A percentile compares a stretch with the other conserved stretches of the same genome.
These are phyloP conservation scores for Scutellaria barbata DNA, from an alignment of 257 asterid species.

Conservation along the genomic window DNA sequence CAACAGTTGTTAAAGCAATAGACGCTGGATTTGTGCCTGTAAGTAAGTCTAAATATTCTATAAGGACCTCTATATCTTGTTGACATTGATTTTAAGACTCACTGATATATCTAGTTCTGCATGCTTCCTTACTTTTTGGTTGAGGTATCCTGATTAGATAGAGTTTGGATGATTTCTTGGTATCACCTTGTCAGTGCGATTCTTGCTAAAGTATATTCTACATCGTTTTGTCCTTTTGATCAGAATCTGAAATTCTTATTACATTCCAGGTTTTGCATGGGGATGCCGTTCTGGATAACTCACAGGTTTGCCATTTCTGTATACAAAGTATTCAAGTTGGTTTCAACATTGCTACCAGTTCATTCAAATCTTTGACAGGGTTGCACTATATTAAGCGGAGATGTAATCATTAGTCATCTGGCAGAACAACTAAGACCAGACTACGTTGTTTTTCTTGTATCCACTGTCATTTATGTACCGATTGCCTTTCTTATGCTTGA, in stretches of 20 bases:
- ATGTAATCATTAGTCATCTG: conserved; percentile 81
- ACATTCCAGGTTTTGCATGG: conserved; percentile 85
- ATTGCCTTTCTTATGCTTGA: conserved; percentile 20
- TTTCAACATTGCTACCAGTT: conserved; percentile 18
- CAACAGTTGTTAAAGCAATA: conserved; percentile 61
- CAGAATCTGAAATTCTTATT: conserved; percentile 29
- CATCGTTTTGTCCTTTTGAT: conserved; percentile 6
- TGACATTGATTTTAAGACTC: conserved; percentile 15
- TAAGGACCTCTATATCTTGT: background rate
- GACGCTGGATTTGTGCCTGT: conserved; percentile 90
- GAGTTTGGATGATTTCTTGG: conserved; percentile 11
- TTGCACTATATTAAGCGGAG: conserved; percentile 97
- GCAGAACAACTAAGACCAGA: conserved; percentile 82
- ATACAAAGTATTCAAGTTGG: conserved; percentile 25
- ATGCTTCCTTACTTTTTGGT: conserved; percentile 6
- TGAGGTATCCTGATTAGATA: background rate
- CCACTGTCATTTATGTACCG: conserved; percentile 39
- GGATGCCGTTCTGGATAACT: conserved; percentile 89
- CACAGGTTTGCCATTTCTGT: conserved; percentile 66
- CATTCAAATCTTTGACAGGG: conserved; percentile 56
- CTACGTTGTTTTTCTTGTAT: conserved; percentile 91
- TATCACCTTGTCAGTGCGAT: conserved; percentile 9
- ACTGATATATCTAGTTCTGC: conserved; percentile 5
- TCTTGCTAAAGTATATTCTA: conserved; percentile 15
- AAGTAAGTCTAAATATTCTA: conserved; percentile 58